Base-by-base conservation (phyloP, 768 basidiomycete species). In the Trametes cinnabarina region DNA sequence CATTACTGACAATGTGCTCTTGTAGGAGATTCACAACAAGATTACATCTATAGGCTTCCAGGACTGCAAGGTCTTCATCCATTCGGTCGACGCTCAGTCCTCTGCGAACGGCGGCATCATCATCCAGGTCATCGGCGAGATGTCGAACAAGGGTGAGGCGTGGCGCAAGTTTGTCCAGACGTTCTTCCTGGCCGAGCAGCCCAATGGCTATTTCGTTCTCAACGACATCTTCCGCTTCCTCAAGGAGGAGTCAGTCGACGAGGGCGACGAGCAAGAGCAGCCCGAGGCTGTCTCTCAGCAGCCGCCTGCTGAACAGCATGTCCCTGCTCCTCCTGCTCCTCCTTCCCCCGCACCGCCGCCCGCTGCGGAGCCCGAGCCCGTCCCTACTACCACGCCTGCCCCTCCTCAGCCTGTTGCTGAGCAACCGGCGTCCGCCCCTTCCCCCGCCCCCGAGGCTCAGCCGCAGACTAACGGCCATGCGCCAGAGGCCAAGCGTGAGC, bases 221-320 rank as follows among this genome's bases (percentile, higher is more conserved):
- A 99, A 99, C 76, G 97, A 99, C 77, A 98, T 98, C 78, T 99
- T 98, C 87, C 90, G 97, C 59, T 98, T 97, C 82, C 80, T 99
- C 63, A 98, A 97, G 79, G 97, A 98, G 76, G 94, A 98, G 69
- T 77, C 83, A 8, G 87, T 91, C 52, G 93, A 93, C 63, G 80
- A 80, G 26, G 93, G 92, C 55, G 90, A 90, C 44, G 81, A 73
- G 68, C 77, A 73, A 55, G 87, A 70, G 7, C 30, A 32, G 69
- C 76, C 72, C 60, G 86, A 81, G 51, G 62, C 80, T 34, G 73
- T 77, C 32, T 32, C 30, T 32, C 30, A 32, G 30, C 66, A 69
- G 8, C 32, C 58, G 57, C 56, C 61, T 42, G 68, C 49, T 43
- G 50, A 65, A 28, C 57, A 65, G 32, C 57, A 66, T 9, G 65